Evolutionary conservation across 768 basidiomycete species (phyloP).

Genomic region (Mycena sanguinolenta): DNA sequence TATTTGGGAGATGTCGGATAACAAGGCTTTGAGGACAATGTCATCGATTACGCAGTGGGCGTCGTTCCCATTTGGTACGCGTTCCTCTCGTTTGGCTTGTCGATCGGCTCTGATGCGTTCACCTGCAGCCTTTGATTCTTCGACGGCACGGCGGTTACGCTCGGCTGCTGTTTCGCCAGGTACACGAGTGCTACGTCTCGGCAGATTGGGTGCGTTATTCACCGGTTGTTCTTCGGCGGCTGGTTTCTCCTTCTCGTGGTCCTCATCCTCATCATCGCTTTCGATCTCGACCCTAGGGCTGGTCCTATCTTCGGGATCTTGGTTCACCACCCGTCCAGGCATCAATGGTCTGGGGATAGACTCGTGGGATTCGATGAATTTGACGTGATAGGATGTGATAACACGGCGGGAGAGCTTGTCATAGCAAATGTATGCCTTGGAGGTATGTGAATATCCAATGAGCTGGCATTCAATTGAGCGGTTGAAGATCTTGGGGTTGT

Average conservation of each 20-base stretch:
- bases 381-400: slow-evolving; percentile 40
- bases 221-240: no score
- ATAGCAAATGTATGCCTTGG: slow-evolving; percentile 52
- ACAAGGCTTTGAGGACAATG: not conserved
- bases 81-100: not conserved
- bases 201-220: not conserved
- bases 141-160: not conserved
- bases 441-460: slow-evolving; percentile 50
- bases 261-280: no score
- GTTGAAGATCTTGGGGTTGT: slow-evolving; percentile 45
- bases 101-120: not conserved
- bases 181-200: not conserved
- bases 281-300: not conserved
- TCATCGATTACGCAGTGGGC: not conserved
- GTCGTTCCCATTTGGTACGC: not conserved
- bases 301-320: no score
- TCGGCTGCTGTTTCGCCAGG: not conserved
- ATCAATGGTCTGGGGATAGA: no score
- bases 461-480: no score
- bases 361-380: no score
- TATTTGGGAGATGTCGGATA: not conserved
- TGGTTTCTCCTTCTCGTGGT: no score
- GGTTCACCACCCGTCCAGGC: not conserved
- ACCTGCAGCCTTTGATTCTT: no score
- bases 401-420: slow-evolving; percentile 37